Evolutionary conservation across 139 green algal genomes (phyloP).

Genomic region (Micromonas commoda): DNA sequence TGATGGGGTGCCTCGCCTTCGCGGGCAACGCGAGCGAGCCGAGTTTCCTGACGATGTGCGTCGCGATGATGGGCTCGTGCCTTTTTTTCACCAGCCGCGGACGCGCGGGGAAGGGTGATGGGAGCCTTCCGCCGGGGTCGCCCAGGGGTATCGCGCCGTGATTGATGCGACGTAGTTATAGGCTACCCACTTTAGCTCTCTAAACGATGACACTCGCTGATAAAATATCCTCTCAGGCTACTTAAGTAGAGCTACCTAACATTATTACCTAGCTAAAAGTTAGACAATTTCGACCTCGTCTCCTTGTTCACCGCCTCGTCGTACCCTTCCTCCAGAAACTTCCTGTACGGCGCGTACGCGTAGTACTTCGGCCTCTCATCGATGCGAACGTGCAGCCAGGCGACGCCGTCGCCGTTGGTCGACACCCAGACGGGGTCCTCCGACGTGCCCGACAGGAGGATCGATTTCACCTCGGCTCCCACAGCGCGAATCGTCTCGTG

Average conservation of each 20-base stretch:
- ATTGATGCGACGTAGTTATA: neutral
- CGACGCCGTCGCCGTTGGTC: constrained; percentile 5
- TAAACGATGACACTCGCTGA: too few species aligned
- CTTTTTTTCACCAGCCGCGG: neutral
- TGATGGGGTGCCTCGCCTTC: constrained; percentile 32
- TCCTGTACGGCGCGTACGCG: neutral
- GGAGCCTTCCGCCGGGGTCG: too few species aligned
- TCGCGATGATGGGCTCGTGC: constrained; percentile 4
- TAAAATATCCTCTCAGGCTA: too few species aligned
- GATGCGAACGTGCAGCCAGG: constrained; percentile 15
- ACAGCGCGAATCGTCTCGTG: too few species aligned
- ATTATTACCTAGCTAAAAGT: too few species aligned
- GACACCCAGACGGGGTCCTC: constrained; percentile 5
- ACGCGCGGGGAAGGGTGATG: neutral
- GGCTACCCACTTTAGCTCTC: too few species aligned
- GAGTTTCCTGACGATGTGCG: neutral
- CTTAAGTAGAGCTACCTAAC: too few species aligned
- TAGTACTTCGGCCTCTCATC: constrained; percentile 18
- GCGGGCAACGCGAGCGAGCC: constrained; percentile 8
- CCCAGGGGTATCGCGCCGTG: neutral
- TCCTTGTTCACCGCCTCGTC: neutral
- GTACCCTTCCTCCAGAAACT: too few species aligned
- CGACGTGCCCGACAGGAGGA: neutral
- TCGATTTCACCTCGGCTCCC: too few species aligned
- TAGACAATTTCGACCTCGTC: too few species aligned